A percentile compares a stretch with the other conserved stretches of the same genome.
Evolutionary conservation across 2,329 filamentous ascomycete species (phyloP).

Genomic region (Fusarium concolor): DNA sequence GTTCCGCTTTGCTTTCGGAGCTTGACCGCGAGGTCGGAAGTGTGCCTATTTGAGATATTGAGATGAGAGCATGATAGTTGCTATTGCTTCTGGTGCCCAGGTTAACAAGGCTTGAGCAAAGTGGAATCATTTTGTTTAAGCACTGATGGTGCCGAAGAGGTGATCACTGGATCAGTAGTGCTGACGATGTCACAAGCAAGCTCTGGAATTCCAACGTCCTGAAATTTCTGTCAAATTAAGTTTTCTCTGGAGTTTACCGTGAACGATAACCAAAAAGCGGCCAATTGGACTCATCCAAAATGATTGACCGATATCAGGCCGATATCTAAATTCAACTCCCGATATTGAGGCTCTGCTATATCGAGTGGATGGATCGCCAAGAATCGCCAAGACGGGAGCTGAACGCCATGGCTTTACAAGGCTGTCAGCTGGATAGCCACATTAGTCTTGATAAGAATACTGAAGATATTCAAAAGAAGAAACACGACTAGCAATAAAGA

Average conservation of each 20-base stretch:
- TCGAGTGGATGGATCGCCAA: slow-evolving; percentile 2
- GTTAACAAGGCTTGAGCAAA: not conserved
- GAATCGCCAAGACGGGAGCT: slow-evolving; percentile 18
- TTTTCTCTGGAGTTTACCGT: fast-evolving
- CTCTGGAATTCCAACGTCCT: fast-evolving
- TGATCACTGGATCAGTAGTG: not conserved
- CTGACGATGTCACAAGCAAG: not conserved
- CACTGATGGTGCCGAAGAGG: not conserved
- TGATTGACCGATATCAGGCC: not conserved
- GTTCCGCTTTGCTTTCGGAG: not conserved
- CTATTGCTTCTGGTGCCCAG: not conserved
- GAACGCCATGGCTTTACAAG: not conserved
- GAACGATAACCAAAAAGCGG: not conserved
- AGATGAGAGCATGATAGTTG: not conserved
- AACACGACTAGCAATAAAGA: no score
- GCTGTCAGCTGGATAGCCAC: not conserved
- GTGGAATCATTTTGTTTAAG: not conserved
- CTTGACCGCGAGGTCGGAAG: not conserved
- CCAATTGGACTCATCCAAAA: not conserved
- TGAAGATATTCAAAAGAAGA: no score
- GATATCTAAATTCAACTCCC: not conserved
- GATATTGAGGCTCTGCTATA: slow-evolving; percentile 18
- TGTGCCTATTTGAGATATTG: not conserved
- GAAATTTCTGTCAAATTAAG: fast-evolving
- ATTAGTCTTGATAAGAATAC: not conserved